A percentile compares a stretch with the other conserved stretches of the same genome.
These are phyloP conservation scores for Coemansia furcata DNA, from an alignment of 192 early-diverging fungal species.

Conservation along the genomic window DNA sequence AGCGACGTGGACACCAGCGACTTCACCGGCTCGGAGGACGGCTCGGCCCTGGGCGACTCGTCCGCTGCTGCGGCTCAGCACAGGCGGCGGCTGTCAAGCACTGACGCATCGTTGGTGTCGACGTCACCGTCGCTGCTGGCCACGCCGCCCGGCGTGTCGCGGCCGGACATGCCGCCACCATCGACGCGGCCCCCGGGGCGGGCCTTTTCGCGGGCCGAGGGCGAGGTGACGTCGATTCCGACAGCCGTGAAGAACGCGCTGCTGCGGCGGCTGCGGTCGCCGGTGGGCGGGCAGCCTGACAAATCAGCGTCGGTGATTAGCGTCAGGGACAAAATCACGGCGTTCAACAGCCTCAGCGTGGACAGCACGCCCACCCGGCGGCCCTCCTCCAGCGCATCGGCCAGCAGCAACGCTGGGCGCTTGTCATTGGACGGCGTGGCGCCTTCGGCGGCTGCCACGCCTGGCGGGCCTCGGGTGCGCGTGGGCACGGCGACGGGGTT, in stretches of 20 bases:
- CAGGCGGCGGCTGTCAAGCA: background rate
- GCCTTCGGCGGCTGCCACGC: too few species aligned
- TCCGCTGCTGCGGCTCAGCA: background rate
- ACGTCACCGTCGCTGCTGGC: background rate
- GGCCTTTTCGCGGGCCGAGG: background rate
- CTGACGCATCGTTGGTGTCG: background rate
- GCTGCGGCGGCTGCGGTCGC: conserved; percentile 33
- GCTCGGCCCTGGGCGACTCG: background rate
- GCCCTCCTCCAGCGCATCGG: background rate
- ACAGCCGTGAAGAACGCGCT: conserved; percentile 33
- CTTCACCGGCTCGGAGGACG: background rate
- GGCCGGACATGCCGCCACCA: conserved; percentile 44
- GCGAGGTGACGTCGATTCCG: conserved; percentile 17
- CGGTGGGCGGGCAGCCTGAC: conserved; percentile 27
- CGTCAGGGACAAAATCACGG: conserved; percentile 38
- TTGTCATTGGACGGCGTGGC: background rate
- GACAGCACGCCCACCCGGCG: background rate
- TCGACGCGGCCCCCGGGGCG: conserved; percentile 13
- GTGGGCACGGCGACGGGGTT: conserved; percentile 40
- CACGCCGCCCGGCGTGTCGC: background rate
- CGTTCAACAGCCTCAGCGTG: conserved; percentile 33
- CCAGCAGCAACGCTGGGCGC: background rate
- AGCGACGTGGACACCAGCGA: conserved; percentile 15
- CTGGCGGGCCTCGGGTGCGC: too few species aligned
- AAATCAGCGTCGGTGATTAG: conserved; percentile 16